Evolutionary conservation across 2,329 filamentous ascomycete species (phyloP), one percentile per base, ranked within the genome.

Genomic region (Sarocladium brachiariae): DNA sequence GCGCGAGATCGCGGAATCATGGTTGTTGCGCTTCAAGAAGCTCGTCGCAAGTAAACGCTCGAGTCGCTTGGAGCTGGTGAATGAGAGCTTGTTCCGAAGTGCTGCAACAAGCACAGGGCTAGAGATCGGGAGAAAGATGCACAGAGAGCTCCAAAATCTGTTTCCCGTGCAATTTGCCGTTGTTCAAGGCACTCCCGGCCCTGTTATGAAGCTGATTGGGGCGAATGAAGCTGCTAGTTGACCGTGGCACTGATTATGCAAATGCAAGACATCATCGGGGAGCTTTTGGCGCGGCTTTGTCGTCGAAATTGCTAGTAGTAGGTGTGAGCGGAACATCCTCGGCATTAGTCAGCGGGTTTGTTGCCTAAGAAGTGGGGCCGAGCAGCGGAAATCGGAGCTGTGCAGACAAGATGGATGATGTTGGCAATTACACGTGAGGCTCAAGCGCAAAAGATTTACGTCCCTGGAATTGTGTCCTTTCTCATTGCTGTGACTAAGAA

Each of bases 1-100:
- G 68, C 61, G 59, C 66, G 67, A 50, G 68, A 67, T 53, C 68
- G 65, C 41, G 68, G 66, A 52, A 72, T 70, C 69, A 72, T 72
- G 60, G 53, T 58, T 33, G 54, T 23, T 33, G 24, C 19, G 43
- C 14, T 9, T 6, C 5, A 4, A 7, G 23, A 27, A 8, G 41
- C 14, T 16, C 23, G 19, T 10, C 43, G 11, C 19, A 47, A 14
- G 8, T 19, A 11, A 21, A 23, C 43, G 7, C 25, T 7, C 14
- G 30, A 34, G 27, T 4, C 24, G 46, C 30, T 37, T 10, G 24
- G 39, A 5, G 39, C 4, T 41, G 14, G 18, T n/a, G n/a, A n/a
- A n/a, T n/a, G n/a, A n/a, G n/a, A n/a, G n/a, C n/a, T n/a, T n/a
- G n/a, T n/a, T n/a, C n/a, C n/a, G n/a, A n/a, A n/a, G n/a, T n/a